Percentiles rank a stretch among this genome's conserved stretches.
Conservation (phyloP, 139 green algal species). For the Micromonas commoda region DNA sequence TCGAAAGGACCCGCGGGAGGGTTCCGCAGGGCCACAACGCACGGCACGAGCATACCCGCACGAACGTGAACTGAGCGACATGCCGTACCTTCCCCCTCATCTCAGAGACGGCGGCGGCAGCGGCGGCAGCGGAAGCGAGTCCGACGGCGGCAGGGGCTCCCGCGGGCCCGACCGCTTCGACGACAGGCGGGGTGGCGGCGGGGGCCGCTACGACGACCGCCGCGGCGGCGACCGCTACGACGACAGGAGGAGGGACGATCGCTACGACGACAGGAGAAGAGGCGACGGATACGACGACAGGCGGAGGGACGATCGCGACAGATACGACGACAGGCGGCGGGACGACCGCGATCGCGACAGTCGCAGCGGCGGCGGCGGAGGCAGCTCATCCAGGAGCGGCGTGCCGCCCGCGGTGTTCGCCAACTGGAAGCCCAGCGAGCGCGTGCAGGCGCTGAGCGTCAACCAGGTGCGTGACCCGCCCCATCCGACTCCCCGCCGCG, state of each 20-base stretch:
- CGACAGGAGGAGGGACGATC: slow-evolving; percentile 4
- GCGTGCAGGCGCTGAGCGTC: slow-evolving; percentile 51
- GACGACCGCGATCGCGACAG: not conserved
- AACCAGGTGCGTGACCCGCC: too few species aligned
- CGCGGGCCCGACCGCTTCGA: not conserved
- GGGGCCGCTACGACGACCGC: not conserved
- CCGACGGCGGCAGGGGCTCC: not conserved
- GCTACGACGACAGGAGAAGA: not conserved
- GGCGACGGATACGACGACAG: slow-evolving; percentile 20
- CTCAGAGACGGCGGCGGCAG: slow-evolving; percentile 17
- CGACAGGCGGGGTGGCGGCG: slow-evolving; percentile 21
- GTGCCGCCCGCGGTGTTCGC: slow-evolving; percentile 30
- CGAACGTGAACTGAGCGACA: slow-evolving; percentile 18
- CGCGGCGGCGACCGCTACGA: slow-evolving; percentile 10
- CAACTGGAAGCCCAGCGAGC: slow-evolving; percentile 47
- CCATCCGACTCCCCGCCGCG: too few species aligned
- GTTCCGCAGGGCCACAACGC: not conserved
- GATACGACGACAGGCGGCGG: not conserved
- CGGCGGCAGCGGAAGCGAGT: not conserved
- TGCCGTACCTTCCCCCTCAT: slow-evolving; percentile 54
- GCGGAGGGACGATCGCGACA: not conserved
- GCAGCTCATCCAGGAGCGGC: too few species aligned
- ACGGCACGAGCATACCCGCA: not conserved
- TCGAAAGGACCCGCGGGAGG: too few species aligned
- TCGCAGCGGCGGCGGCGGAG: not conserved